Percentiles rank a stretch among this genome's conserved stretches.
These are phyloP conservation scores for Sideroxylon spinosum DNA, from an alignment of 179 eudicot species.

Conservation along the genomic window DNA sequence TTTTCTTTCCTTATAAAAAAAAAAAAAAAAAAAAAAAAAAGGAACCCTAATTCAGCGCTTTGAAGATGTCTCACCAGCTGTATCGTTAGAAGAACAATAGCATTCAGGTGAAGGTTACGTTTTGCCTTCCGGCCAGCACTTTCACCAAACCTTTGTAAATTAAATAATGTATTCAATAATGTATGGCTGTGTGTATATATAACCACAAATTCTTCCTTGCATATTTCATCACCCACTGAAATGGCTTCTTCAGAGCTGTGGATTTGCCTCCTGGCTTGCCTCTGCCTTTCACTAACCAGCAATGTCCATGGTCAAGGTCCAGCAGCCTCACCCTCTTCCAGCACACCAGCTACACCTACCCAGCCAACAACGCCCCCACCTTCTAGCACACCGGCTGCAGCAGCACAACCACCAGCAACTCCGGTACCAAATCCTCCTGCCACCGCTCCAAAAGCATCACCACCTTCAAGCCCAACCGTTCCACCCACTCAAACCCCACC, in stretches of 20 bases:
- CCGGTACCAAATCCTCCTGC: background rate
- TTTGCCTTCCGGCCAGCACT: slow-evolving; percentile 32
- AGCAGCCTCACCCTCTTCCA: slow-evolving; percentile 49
- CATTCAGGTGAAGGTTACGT: slow-evolving; percentile 38
- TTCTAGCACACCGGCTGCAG: slow-evolving; percentile 5
- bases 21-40: background rate
- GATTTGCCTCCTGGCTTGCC: slow-evolving; percentile 25
- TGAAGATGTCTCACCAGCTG: background rate
- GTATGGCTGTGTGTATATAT: slow-evolving; percentile 7
- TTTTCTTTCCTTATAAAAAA: background rate
- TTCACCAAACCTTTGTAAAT: slow-evolving; percentile 42
- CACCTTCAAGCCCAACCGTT: background rate
- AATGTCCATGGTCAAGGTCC: slow-evolving; percentile 57
- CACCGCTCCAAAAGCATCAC: background rate
- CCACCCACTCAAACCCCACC: slow-evolving; percentile 25
- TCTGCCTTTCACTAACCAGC: slow-evolving; percentile 28
- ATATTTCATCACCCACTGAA: slow-evolving; percentile 13
- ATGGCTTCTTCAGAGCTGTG: slow-evolving; percentile 34
- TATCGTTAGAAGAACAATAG: slow-evolving; percentile 39
- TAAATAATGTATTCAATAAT: background rate
- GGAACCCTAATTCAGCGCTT: background rate
- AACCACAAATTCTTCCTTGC: slow-evolving; percentile 15
- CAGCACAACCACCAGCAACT: background rate
- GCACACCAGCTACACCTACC: background rate
- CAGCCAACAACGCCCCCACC: background rate